phyloP scores from a whole-genome alignment of 495 filamentous ascomycete species.

The Xanthoparmelia taractica region DNA sequence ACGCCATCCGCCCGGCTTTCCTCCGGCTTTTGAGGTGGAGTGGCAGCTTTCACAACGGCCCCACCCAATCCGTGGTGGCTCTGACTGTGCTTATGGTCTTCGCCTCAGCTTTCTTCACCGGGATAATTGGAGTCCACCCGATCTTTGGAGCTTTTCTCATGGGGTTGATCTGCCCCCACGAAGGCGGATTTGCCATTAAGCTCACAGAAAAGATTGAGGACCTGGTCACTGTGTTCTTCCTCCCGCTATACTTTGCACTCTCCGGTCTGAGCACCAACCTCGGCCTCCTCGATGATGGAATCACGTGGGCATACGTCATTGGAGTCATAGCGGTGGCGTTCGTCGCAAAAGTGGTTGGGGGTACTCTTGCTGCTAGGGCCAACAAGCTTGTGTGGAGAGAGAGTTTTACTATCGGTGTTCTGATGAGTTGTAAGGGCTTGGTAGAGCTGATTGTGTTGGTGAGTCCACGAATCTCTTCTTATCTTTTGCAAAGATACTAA shows the following conservation, averaged over 20 bases:
- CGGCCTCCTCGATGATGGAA: conserved; percentile 72
- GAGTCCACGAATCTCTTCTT: conserved; percentile 27
- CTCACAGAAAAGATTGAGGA: conserved; percentile 96
- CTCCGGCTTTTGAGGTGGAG: conserved; percentile 63
- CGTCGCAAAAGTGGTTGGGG: conserved; percentile 75
- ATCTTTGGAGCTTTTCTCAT: conserved; percentile 88
- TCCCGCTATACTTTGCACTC: conserved; percentile 91
- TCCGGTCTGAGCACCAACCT: conserved; percentile 87
- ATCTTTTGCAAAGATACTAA: conserved; percentile 11
- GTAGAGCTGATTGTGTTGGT: conserved; percentile 94
- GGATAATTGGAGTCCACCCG: conserved; percentile 83
- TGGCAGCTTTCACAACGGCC: conserved; percentile 80
- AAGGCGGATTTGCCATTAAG: conserved; percentile 90
- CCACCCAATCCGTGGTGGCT: conserved; percentile 76
- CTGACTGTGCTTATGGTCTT: conserved; percentile 75
- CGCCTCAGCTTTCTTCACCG: conserved; percentile 88
- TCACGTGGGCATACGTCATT: conserved; percentile 88
- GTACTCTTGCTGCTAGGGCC: conserved; percentile 66
- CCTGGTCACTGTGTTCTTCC: conserved; percentile 76
- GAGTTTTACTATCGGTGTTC: conserved; percentile 77
- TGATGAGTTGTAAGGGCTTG: conserved; percentile 98
- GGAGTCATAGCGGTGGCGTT: conserved; percentile 80
- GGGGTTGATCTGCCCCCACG: conserved; percentile 87
- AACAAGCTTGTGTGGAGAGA: conserved; percentile 88
- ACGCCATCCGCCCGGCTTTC: conserved; percentile 69